A percentile compares a stretch with the other conserved stretches of the same genome.
These are phyloP conservation scores for Starmera amethionina DNA, from an alignment of 805 yeast genomes.

Conservation along the genomic window DNA sequence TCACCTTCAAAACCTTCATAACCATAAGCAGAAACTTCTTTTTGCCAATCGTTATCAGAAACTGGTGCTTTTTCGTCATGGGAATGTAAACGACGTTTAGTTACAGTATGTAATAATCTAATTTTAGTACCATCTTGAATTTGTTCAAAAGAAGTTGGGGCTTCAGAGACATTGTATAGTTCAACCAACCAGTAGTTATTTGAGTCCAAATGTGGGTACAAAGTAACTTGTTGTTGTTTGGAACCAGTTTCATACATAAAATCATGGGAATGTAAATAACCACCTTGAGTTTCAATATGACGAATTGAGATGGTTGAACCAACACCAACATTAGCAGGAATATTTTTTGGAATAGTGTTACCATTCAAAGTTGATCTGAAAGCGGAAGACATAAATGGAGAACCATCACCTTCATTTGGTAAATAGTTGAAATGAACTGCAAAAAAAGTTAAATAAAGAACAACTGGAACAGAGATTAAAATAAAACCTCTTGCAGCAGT, in stretches of 20 bases:
- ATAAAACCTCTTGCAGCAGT: slow-evolving; percentile 39
- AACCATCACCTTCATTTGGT: slow-evolving; percentile 57
- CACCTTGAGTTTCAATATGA: slow-evolving; percentile 65
- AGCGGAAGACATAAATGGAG: slow-evolving; percentile 62
- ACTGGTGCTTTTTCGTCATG: slow-evolving; percentile 80
- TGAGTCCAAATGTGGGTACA: slow-evolving; percentile 68
- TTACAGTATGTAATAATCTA: slow-evolving; percentile 48
- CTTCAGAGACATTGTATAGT: slow-evolving; percentile 49
- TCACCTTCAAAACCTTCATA: slow-evolving; percentile 71
- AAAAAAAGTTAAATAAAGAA: slow-evolving; percentile 49
- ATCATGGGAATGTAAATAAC: slow-evolving; percentile 76
- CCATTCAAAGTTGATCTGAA: slow-evolving; percentile 58
- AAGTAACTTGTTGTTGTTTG: slow-evolving; percentile 73
- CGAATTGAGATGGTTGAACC: slow-evolving; percentile 59
- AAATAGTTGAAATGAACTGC: slow-evolving; percentile 53
- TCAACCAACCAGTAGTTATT: slow-evolving; percentile 70
- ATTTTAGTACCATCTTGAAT: slow-evolving; percentile 61
- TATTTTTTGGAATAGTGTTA: slow-evolving; percentile 46
- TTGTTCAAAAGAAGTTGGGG: slow-evolving; percentile 50
- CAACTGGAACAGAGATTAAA: slow-evolving; percentile 48
- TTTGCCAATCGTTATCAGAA: slow-evolving; percentile 70
- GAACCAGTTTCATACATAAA: slow-evolving; percentile 70
- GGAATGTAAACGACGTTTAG: slow-evolving; percentile 66
- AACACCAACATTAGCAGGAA: slow-evolving; percentile 61
- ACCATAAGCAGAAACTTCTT: slow-evolving; percentile 73